Evolutionary conservation across 202 grass and related monocot species (phyloP).

Genomic region (Brachypodium distachyon): DNA sequence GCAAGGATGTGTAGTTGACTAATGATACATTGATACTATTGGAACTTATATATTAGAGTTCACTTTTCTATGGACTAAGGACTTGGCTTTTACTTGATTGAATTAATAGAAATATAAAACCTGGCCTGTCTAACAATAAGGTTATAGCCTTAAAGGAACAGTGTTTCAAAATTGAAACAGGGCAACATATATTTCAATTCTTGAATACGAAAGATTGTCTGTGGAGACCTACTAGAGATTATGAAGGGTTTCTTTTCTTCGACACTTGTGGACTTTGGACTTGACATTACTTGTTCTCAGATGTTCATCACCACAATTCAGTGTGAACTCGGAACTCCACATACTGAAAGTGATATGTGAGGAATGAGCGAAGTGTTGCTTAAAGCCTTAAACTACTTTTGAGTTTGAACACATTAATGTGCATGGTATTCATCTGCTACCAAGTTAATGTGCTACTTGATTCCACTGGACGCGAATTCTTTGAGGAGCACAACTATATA

Average conservation of each 20-base stretch:
- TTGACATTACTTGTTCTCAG: neutral
- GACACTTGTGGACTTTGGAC: neutral
- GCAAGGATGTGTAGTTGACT: neutral
- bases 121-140: too few species aligned
- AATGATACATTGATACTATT: neutral
- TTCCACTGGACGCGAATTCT: neutral
- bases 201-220: neutral
- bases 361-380: neutral
- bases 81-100: neutral
- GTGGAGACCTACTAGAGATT: neutral
- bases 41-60: neutral
- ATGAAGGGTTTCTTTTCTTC: constrained; percentile 14
- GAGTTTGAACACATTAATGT: neutral
- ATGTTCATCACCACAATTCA: constrained; percentile 1
- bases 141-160: too few species aligned
- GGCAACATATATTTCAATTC: neutral
- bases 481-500: neutral
- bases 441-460: constrained; percentile 6
- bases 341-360: neutral
- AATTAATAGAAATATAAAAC: neutral
- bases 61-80: neutral
- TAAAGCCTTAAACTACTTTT: neutral
- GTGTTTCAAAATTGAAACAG: neutral
- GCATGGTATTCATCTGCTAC: neutral
- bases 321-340: constrained; percentile 1